A percentile compares a stretch with the other conserved stretches of the same genome.
phyloP scores from a whole-genome alignment of 2,329 filamentous ascomycete genomes.

The Thelonectria blattea region DNA sequence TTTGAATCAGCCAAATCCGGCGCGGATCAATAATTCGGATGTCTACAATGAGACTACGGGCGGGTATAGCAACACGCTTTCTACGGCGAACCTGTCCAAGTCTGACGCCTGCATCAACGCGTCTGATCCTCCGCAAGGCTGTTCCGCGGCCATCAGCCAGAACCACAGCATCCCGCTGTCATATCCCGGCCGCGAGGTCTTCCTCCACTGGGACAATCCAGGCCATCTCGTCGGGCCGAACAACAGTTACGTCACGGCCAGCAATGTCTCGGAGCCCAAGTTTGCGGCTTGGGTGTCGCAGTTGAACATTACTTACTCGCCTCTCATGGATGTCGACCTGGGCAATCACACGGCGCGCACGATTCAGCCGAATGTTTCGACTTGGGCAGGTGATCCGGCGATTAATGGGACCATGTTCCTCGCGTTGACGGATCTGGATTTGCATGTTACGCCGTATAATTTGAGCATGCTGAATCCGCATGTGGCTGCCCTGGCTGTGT shows the following conservation, averaged over 20 bases:
- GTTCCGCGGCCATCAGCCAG: constrained; percentile 67
- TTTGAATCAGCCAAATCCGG: constrained; percentile 78
- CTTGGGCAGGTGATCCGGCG: constrained; percentile 70
- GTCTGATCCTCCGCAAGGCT: constrained; percentile 60
- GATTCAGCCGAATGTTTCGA: constrained; percentile 73
- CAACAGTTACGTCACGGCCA: constrained; percentile 77
- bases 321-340: constrained; percentile 58
- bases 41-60: constrained; percentile 69
- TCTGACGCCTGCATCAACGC: constrained; percentile 64
- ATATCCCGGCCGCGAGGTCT: constrained; percentile 75
- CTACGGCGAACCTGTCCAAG: constrained; percentile 50
- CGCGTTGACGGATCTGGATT: constrained; percentile 72
- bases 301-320: constrained; percentile 75
- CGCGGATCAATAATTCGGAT: constrained; percentile 67
- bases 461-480: constrained; percentile 76
- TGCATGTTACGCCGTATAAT: constrained; percentile 79
- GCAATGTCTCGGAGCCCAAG: constrained; percentile 61
- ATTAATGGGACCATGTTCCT: constrained; percentile 83
- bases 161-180: constrained; percentile 76
- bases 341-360: constrained; percentile 65
- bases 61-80: constrained; percentile 61
- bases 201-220: constrained; percentile 74
- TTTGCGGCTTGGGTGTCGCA: constrained; percentile 81
- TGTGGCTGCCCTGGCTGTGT: constrained; percentile 75
- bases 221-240: constrained; percentile 77